These are phyloP conservation scores for Aspergillus ellipticus DNA, from an alignment of 495 filamentous ascomycete genomes.

Conservation along the genomic window DNA sequence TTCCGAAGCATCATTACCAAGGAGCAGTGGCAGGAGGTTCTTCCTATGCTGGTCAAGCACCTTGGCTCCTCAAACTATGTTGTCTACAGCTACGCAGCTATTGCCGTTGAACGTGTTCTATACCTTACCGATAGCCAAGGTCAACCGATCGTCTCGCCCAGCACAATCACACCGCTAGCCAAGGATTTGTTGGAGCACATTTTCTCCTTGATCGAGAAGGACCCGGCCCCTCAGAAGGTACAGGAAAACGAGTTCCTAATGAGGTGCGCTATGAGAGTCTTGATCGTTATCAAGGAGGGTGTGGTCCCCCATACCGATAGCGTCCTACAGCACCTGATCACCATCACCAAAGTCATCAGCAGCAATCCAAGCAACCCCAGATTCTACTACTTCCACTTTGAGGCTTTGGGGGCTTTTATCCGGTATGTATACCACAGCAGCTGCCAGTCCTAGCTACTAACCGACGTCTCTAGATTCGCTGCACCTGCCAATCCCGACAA, in stretches of 20 bases:
- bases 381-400: constrained; percentile 98
- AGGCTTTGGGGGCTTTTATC: constrained; percentile 92
- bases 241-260: constrained; percentile 99
- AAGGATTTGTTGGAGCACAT: constrained; percentile 86
- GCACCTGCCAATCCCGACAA: constrained; percentile 64
- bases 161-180: constrained; percentile 70
- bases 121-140: constrained; percentile 70
- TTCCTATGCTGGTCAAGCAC: constrained; percentile 86
- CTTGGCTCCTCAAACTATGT: constrained; percentile 85
- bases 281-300: constrained; percentile 85
- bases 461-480: constrained; percentile 52
- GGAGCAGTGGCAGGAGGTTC: constrained; percentile 80
- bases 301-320: constrained; percentile 65
- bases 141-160: constrained; percentile 68
- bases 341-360: constrained; percentile 82
- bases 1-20: constrained; percentile 89
- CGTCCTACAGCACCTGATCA: constrained; percentile 73
- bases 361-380: constrained; percentile 94
- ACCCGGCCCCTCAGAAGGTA: constrained; percentile 79
- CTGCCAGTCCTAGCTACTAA: not conserved
- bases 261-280: constrained; percentile 94
- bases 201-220: constrained; percentile 83
- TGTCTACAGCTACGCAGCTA: constrained; percentile 94
- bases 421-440: constrained; percentile 42
- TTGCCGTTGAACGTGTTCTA: constrained; percentile 85